Evolutionary conservation across 31 red algal genomes (phyloP), one percentile per base, ranked within the genome.

Genomic region (Odonthalia washingtoniensis): DNA sequence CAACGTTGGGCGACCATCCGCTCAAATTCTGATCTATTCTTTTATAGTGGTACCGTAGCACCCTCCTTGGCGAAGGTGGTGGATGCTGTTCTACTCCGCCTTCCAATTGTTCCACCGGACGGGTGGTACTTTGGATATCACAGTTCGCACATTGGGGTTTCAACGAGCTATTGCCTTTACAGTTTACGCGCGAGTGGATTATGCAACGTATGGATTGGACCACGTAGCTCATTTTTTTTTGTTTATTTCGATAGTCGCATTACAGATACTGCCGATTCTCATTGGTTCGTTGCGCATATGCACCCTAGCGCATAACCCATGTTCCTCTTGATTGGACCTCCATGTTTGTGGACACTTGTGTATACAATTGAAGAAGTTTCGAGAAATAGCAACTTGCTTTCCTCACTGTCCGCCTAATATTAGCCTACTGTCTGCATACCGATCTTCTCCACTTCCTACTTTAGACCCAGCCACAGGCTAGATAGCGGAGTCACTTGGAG

Each of bases 251-350:
- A 89, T 49, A 72, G 37, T 32, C 0, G 38, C 3, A 89, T 81
- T 41, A 17, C 24, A 16, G 5, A 26, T 35, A 89, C 75, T 74
- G 18, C 0, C 38, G 9, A 3, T 24, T 89, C 40, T 26, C 34
- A 80, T 33, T 89, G 87, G 87, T 81, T 89, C 64, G 81, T 81
- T 74, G 76, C 37, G 16, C 61, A 82, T 75, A 30, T 89, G 42
- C 66, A 52, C 78, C 21, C 24, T 62, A 1, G n/a, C n/a, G n/a
- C n/a, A n/a, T n/a, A n/a, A n/a, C n/a, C n/a, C n/a, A n/a, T n/a
- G n/a, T n/a, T n/a, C n/a, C 4, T 66, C 33, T 40, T 5, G 0
- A 6, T 82, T 67, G 4, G 61, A 16, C 5, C 78, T 82, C 67
- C 78, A 67, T 57, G 3, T 43, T 64, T 61, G 14, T 61, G 52